Conservation (phyloP, 768 basidiomycete genomes). For the Trametes punicea region DNA sequence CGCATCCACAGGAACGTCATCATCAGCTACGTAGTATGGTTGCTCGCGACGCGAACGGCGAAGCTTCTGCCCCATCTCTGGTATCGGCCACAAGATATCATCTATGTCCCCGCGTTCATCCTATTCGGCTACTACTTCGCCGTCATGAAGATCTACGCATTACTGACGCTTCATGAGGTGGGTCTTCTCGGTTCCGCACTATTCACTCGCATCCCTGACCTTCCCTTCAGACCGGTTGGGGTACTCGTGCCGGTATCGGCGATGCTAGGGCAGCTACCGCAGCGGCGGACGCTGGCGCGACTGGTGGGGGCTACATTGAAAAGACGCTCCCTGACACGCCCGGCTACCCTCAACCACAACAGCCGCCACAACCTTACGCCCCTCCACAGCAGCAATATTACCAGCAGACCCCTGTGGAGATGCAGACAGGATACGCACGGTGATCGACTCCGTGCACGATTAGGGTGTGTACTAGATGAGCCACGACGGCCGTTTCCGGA, state of each 20-base stretch:
- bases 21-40: constrained; percentile 65
- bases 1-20: constrained; percentile 59
- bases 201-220: neutral
- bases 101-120: constrained; percentile 64
- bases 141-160: constrained; percentile 90
- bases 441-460: neutral
- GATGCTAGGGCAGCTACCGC: constrained; percentile 76
- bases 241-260: constrained; percentile 91
- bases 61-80: constrained; percentile 68
- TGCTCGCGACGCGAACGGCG: constrained; percentile 64
- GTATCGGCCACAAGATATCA: constrained; percentile 53
- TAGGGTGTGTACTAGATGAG: constrained; percentile 9
- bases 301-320: constrained; percentile 19
- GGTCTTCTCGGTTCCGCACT: constrained; percentile 19
- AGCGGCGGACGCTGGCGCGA: constrained; percentile 47
- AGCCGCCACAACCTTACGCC: constrained; percentile 8
- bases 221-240: constrained; percentile 78
- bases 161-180: constrained; percentile 87
- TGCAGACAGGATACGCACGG: constrained; percentile 29
- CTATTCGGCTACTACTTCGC: constrained; percentile 93
- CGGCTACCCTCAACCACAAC: constrained; percentile 18
- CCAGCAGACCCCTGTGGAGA: constrained; percentile 29
- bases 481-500: neutral
- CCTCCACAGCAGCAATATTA: constrained; percentile 20
- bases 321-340: constrained; percentile 25